phyloP scores from a whole-genome alignment of 2,329 filamentous ascomycete species.

The Bimuria novae-zelandiae region DNA sequence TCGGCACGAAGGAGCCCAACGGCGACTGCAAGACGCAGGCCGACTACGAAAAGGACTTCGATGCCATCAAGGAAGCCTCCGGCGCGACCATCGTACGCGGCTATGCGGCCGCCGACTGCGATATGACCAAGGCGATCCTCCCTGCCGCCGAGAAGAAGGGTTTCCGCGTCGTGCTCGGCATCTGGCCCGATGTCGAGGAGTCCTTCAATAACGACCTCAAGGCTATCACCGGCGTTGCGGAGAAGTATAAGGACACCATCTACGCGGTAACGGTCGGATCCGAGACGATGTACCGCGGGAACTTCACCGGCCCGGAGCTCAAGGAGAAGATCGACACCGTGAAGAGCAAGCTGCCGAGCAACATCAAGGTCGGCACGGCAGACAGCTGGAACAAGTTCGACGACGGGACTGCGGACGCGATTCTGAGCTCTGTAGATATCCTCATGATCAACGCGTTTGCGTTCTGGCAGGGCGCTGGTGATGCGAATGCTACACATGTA shows the following conservation, averaged over 20 bases:
- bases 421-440: slow-evolving; percentile 66
- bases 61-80: slow-evolving; percentile 59
- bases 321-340: slow-evolving; percentile 66
- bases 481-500: slow-evolving; percentile 62
- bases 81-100: slow-evolving; percentile 64
- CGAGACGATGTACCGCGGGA: slow-evolving; percentile 71
- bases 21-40: slow-evolving; percentile 62
- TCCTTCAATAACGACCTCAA: slow-evolving; percentile 65
- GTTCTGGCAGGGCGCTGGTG: slow-evolving; percentile 70
- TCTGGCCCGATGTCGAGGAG: slow-evolving; percentile 69
- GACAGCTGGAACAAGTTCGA: slow-evolving; percentile 75
- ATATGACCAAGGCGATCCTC: slow-evolving; percentile 65
- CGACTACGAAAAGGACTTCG: slow-evolving; percentile 70
- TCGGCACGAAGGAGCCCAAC: slow-evolving; percentile 67
- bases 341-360: slow-evolving; percentile 57
- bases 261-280: slow-evolving; percentile 73
- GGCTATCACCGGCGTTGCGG: slow-evolving; percentile 58
- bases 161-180: slow-evolving; percentile 71
- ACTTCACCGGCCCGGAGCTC: slow-evolving; percentile 65
- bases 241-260: slow-evolving; percentile 61
- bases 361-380: slow-evolving; percentile 66
- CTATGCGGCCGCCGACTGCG: slow-evolving; percentile 70
- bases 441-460: slow-evolving; percentile 71
- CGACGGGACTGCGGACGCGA: slow-evolving; percentile 68
- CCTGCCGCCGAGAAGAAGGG: slow-evolving; percentile 67